Evolutionary conservation across 305 asterid species (phyloP).

Genomic region (Fraxinus nigra): DNA sequence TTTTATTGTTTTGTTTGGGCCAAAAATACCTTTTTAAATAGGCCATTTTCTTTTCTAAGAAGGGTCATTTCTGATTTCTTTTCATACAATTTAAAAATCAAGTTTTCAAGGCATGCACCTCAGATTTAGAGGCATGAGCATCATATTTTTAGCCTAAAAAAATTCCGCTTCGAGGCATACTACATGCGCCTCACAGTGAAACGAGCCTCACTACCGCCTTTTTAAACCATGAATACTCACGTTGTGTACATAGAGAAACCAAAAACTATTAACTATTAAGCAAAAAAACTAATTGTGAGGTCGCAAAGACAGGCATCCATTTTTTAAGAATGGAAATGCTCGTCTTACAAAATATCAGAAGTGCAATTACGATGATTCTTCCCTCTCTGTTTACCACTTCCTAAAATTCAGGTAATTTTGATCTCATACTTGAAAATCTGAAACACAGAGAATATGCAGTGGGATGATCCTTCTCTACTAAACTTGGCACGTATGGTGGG

Average conservation of each 20-base stretch:
- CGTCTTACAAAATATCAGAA: neutral
- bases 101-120: no score
- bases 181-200: no score
- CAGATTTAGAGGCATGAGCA: no score
- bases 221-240: conserved; percentile 9
- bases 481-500: neutral
- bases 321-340: neutral
- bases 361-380: neutral
- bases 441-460: neutral
- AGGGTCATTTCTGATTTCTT: no score
- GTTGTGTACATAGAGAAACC: neutral
- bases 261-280: neutral
- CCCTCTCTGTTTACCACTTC: neutral
- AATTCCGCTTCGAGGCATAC: no score
- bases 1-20: no score
- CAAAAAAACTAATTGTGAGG: neutral
- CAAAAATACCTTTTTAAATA: no score
- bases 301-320: neutral
- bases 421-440: neutral
- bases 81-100: no score
- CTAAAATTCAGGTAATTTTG: neutral
- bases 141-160: no score
- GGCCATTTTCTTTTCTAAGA: no score
- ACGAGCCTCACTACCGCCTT: no score
- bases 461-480: neutral